A percentile compares a stretch with the other conserved stretches of the same genome.
Evolutionary conservation across 2,329 filamentous ascomycete genomes (phyloP).

Genomic region (Volutella citrinella): DNA sequence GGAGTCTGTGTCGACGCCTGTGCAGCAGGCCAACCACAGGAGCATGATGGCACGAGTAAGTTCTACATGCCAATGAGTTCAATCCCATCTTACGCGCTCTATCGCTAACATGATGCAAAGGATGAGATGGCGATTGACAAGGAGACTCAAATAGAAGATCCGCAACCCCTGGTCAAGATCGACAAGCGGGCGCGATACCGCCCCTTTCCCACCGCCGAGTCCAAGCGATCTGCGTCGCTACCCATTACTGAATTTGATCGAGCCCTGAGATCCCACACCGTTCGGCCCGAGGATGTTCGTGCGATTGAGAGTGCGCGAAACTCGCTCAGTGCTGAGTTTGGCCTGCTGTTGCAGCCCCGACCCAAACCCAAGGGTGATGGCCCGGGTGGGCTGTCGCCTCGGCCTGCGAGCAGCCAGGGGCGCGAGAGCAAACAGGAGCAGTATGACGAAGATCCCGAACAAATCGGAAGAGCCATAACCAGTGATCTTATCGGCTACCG

Average conservation of each 20-base stretch:
- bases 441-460: constrained; percentile 43
- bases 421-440: constrained; percentile 40
- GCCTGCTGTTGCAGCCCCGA: constrained; percentile 31
- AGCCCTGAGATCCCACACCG: constrained; percentile 59
- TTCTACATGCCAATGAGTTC: not conserved
- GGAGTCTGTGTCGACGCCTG: constrained; percentile 18
- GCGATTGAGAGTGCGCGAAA: constrained; percentile 53
- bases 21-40: constrained; percentile 21
- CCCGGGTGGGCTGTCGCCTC: constrained; percentile 55
- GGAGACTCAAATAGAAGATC: constrained; percentile 12
- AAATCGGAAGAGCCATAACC: constrained; percentile 62
- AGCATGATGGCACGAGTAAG: constrained; percentile 14
- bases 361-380: constrained; percentile 36
- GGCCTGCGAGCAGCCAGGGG: constrained; percentile 59
- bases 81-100: not conserved
- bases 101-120: not conserved
- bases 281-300: constrained; percentile 53
- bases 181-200: constrained; percentile 37
- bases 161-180: constrained; percentile 16
- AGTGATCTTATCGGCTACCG: constrained; percentile 48
- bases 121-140: too few relatives aligned
- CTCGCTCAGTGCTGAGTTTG: constrained; percentile 47
- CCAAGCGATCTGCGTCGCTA: constrained; percentile 56
- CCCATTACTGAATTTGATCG: constrained; percentile 60
- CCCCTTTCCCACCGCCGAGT: constrained; percentile 34